Conservation (phyloP, 129 eudicot species). For the Pulicaria dysenterica region DNA sequence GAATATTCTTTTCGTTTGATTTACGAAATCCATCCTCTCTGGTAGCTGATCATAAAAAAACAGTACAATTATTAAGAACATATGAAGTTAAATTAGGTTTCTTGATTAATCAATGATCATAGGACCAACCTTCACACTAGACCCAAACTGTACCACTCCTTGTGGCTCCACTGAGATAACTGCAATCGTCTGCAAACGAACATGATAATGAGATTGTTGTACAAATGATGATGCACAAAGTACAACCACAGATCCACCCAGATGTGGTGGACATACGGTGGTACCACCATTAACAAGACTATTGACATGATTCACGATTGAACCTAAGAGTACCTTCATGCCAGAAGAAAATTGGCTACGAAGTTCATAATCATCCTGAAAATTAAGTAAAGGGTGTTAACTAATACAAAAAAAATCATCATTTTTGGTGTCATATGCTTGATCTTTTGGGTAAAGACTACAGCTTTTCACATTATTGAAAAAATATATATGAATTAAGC, state of each 20-base stretch:
- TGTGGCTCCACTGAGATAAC: constrained; percentile 66
- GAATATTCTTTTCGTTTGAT: constrained; percentile 58
- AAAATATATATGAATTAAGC: background rate
- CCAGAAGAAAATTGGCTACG: constrained; percentile 56
- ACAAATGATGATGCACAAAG: constrained; percentile 22
- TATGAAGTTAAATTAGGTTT: background rate
- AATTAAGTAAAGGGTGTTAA: constrained; percentile 13
- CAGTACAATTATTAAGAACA: background rate
- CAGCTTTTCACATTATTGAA: background rate
- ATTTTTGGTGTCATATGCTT: constrained; percentile 7
- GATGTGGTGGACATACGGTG: constrained; percentile 9
- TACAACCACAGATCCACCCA: constrained; percentile 11
- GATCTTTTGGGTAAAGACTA: background rate
- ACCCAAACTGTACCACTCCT: constrained; percentile 88
- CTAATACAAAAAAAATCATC: constrained; percentile 4
- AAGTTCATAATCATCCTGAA: constrained; percentile 62
- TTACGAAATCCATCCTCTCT: constrained; percentile 54
- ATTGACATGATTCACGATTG: background rate
- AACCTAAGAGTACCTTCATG: constrained; percentile 58
- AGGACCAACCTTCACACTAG: constrained; percentile 61
- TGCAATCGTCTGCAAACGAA: constrained; percentile 75
- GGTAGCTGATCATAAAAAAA: constrained; percentile 49
- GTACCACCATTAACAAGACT: background rate
- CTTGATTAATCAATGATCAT: constrained; percentile 13
- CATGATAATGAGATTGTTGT: constrained; percentile 4